Conservation (phyloP, 2,329 filamentous ascomycete genomes). For the Malbranchea zuffiana region DNA sequence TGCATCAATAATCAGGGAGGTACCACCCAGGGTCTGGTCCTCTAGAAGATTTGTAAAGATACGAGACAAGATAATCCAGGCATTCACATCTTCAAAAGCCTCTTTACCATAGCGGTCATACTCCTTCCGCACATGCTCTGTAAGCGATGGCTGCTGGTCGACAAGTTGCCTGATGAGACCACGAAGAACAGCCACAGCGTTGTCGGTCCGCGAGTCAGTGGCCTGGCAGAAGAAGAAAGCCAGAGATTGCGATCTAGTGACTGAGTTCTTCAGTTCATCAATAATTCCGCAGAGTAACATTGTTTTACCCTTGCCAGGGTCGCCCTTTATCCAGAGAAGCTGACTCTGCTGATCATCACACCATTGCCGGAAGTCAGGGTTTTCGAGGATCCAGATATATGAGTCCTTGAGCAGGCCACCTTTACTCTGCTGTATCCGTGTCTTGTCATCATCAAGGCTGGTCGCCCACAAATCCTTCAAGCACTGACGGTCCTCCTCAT, state of each 20-base stretch:
- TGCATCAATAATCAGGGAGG: conserved; percentile 37
- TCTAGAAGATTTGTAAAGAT: conserved; percentile 34
- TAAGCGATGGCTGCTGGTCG: conserved; percentile 23
- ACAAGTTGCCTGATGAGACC: conserved; percentile 37
- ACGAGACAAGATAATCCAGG: conserved; percentile 27
- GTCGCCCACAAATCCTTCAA: conserved; percentile 1
- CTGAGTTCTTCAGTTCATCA: conserved; percentile 15
- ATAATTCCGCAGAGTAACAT: conserved; percentile 30
- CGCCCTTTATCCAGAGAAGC: conserved; percentile 32
- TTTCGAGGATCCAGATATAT: conserved; percentile 18
- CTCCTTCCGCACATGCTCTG: conserved; percentile 25
- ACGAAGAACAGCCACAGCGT: conserved; percentile 31
- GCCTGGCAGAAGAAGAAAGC: conserved; percentile 34
- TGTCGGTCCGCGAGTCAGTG: conserved; percentile 30
- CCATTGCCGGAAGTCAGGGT: conserved; percentile 17
- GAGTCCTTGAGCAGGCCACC: conserved; percentile 15
- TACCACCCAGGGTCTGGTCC: conserved; percentile 21
- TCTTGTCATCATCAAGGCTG: conserved; percentile 14
- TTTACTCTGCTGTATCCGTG: conserved; percentile 13
- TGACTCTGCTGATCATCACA: no score
- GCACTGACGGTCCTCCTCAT: background rate
- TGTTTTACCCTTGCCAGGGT: conserved; percentile 32
- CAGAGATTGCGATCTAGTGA: background rate
- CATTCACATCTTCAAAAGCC: conserved; percentile 33
- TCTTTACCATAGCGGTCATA: conserved; percentile 26